A percentile compares a stretch with the other conserved stretches of the same genome.
These are phyloP conservation scores for Gossypioides kirkii DNA, from an alignment of 345 rosid genomes.

Conservation along the genomic window DNA sequence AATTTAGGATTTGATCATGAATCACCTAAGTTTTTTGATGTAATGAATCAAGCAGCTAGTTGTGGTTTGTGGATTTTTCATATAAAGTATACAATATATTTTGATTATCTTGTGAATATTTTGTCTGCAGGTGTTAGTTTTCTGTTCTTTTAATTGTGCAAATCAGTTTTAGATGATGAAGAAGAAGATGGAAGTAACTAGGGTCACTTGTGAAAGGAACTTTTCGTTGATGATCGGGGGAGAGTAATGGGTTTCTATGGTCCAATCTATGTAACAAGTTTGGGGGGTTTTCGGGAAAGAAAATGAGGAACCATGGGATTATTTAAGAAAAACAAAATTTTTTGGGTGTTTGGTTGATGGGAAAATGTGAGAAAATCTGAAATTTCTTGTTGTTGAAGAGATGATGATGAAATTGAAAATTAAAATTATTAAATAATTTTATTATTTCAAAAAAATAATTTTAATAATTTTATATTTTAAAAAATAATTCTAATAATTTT, in stretches of 20 bases:
- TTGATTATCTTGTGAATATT: background rate
- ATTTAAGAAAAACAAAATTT: too few species aligned
- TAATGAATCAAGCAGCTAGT: background rate
- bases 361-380: too few species aligned
- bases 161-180: constrained; percentile 12
- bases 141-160: constrained; percentile 21
- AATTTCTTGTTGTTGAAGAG: too few species aligned
- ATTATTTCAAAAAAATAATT: too few species aligned
- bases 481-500: too few species aligned
- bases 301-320: too few species aligned
- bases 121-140: constrained; percentile 13
- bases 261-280: constrained; percentile 20
- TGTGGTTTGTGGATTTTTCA: background rate
- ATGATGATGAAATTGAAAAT: too few species aligned
- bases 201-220: constrained; percentile 15
- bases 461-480: too few species aligned
- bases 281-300: too few species aligned
- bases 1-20: constrained; percentile 9
- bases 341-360: too few species aligned
- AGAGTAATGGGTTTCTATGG: constrained; percentile 25
- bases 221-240: constrained; percentile 17
- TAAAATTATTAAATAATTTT: too few species aligned
- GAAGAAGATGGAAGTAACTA: constrained; percentile 23
- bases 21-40: background rate
- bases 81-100: background rate